Evolutionary conservation across 129 eudicot genomes (phyloP).

Genomic region (Oenanthe sinensis): DNA sequence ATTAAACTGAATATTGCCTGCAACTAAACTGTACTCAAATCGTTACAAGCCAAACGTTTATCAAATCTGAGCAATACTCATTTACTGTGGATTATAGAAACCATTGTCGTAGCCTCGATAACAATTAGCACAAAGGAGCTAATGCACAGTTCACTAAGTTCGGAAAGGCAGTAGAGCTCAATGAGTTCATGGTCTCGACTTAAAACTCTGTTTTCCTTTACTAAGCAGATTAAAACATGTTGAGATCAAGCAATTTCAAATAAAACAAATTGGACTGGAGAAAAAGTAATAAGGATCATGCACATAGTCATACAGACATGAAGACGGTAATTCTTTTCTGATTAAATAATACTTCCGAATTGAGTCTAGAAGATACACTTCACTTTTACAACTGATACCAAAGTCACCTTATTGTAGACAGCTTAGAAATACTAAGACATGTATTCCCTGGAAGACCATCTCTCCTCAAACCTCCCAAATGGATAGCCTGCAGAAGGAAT

Average conservation of each 20-base stretch:
- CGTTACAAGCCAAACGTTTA: neutral
- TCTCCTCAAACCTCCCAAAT: slow-evolving; percentile 58
- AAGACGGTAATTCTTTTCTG: neutral
- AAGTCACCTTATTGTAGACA: slow-evolving; percentile 4
- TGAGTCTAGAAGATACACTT: neutral
- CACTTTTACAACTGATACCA: neutral
- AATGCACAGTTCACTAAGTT: neutral
- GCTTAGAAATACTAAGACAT: slow-evolving; percentile 31
- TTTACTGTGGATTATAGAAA: neutral
- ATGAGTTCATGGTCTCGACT: neutral
- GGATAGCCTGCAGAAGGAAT: slow-evolving; percentile 46
- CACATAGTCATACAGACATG: neutral
- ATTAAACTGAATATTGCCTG: neutral
- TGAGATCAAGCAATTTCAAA: neutral
- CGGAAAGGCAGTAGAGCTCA: neutral
- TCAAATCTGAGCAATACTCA: neutral
- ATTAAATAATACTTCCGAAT: neutral
- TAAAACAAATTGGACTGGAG: neutral
- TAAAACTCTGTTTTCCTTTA: neutral
- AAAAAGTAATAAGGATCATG: neutral
- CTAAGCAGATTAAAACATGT: neutral
- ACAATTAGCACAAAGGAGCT: neutral
- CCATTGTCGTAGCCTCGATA: neutral
- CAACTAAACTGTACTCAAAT: too few species aligned
- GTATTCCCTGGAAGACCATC: slow-evolving; percentile 60